Evolutionary conservation across 106 monocot species (phyloP), one percentile per base, ranked within the genome.

Genomic region (Platanthera zijinensis): DNA sequence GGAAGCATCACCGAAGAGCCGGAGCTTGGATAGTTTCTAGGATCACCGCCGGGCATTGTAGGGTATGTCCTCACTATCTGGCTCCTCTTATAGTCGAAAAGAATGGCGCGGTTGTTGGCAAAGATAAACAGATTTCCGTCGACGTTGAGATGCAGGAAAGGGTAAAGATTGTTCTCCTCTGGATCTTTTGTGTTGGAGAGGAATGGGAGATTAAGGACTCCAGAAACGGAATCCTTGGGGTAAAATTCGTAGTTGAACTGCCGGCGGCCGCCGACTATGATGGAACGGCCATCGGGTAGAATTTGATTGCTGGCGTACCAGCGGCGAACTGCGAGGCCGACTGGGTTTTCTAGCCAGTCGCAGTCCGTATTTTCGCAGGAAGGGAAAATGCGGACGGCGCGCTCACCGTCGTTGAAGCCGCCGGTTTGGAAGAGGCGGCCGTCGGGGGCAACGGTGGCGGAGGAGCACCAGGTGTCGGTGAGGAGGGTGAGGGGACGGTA

Each of bases 271-370:
- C 91, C 91, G 76, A 91, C 53, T 48, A 91, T 51, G 73, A 86
- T 52, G 25, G 80, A 54, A 0, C 81, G 49, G 30, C 88, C 88
- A 18, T 91, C 81, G 15, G 88, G 88, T 32, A 91, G 83, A 52
- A 91, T 84, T 15, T 88, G 84, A 70, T 88, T 84, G 76, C 88
- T 82, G 32, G 91, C 86, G 51, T 91, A 91, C 91, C 91, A 91
- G 19, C 91, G 81, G 15, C 80, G 83, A 25, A 77, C 73, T 0
- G 77, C 39, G 51, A 91, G 91, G 14, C 47, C 75, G 6, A 50
- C 1, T 9, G 68, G 74, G 67, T 14, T 30, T 73, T 91, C 91
- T 0, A 13, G 17, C 91, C 91, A 91, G 72, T 86, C 86, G 54
- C 84, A 86, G 64, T n/a, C 11, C 47, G 14, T 10, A 25, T 54